A percentile compares a stretch with the other conserved stretches of the same genome.
Evolutionary conservation across 306 rosid genomes (phyloP).

Genomic region (Alnus glutinosa): DNA sequence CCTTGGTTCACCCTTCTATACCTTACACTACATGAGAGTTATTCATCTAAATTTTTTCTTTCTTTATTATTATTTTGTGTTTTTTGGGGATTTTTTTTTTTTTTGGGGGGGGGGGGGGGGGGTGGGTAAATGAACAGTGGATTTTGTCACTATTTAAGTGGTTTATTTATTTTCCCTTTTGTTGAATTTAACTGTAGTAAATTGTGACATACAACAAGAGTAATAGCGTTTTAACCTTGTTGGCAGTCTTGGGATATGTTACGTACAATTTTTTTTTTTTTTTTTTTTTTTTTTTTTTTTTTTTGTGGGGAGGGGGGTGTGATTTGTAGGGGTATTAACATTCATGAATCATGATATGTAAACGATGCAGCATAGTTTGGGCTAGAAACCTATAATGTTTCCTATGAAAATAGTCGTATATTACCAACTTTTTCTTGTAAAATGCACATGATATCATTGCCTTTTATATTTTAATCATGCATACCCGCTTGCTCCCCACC

Average conservation of each 20-base stretch:
- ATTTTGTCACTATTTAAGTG: too few species aligned
- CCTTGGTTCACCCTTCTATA: slow-evolving; percentile 15
- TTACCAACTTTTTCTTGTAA: not conserved
- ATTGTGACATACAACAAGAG: not conserved
- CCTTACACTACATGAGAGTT: not conserved
- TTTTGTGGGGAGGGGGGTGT: not conserved
- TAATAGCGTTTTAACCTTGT: not conserved
- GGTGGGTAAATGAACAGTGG: too few species aligned
- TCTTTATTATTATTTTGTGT: too few species aligned
- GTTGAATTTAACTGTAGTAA: not conserved
- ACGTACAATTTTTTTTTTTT: not conserved
- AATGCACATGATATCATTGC: not conserved
- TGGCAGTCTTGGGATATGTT: not conserved
- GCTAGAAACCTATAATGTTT: too few species aligned
- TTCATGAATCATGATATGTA: too few species aligned
- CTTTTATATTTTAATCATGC: not conserved
- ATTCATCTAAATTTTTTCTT: too few species aligned
- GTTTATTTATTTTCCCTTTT: not conserved
- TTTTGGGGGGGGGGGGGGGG: not conserved
- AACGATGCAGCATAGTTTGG: too few species aligned
- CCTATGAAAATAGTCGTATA: not conserved
- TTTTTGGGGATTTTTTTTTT: too few species aligned
- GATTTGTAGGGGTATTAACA: too few species aligned
- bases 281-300: not conserved
- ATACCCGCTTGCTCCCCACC: not conserved